Percentiles rank a stretch among this genome's conserved stretches.
Evolutionary conservation across 306 rosid species (phyloP).

Genomic region (Inga leiocalycina): DNA sequence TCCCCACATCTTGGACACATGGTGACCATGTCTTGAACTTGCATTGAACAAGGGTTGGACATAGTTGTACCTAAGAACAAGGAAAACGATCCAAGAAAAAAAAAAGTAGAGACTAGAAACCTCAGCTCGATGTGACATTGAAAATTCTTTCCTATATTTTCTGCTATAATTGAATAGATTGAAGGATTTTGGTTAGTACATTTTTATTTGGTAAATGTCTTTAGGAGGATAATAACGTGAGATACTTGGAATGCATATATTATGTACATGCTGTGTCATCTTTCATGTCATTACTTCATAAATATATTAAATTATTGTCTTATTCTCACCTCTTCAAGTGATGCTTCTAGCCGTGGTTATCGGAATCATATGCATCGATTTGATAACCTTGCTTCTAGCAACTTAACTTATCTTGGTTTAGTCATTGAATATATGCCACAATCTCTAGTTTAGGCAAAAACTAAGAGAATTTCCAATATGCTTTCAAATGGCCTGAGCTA

Average conservation of each 20-base stretch:
- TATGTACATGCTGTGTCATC: not conserved
- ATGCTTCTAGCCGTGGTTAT: not conserved
- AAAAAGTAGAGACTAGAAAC: not conserved
- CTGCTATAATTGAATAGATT: not conserved
- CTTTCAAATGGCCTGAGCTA: not conserved
- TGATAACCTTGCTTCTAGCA: not conserved
- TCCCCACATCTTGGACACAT: not conserved
- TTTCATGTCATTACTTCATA: not conserved
- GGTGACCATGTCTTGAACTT: not conserved
- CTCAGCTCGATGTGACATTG: not conserved
- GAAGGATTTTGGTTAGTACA: not conserved
- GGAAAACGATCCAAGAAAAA: not conserved
- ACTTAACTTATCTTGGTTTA: not conserved
- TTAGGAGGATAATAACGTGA: not conserved
- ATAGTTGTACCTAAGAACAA: not conserved
- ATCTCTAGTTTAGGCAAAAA: not conserved
- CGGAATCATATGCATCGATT: no score
- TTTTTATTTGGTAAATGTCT: not conserved
- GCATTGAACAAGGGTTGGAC: not conserved
- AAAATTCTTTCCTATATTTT: not conserved
- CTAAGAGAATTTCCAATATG: not conserved
- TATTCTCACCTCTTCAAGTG: not conserved
- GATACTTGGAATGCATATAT: not conserved
- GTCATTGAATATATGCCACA: not conserved
- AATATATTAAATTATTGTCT: not conserved